Evolutionary conservation across 257 asterid genomes (phyloP).

Genomic region (Solanum acaule): DNA sequence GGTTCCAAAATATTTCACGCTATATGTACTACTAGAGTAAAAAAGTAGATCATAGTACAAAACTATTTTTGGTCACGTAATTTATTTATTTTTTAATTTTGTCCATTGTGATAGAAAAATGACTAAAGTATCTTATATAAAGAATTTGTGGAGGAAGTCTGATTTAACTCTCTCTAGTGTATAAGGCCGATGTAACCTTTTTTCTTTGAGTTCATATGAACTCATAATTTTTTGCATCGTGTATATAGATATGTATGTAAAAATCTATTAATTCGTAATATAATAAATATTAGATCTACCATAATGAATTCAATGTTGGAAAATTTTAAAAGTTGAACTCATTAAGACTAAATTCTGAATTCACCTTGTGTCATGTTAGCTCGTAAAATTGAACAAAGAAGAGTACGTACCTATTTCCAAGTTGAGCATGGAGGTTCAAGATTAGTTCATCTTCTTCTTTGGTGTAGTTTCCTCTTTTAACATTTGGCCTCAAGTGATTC

Average conservation of each 20-base stretch:
- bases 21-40: too few species aligned
- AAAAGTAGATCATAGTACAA: too few species aligned
- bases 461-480: constrained; percentile 4
- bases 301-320: not conserved
- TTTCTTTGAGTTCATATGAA: not conserved
- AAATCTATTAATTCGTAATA: too few species aligned
- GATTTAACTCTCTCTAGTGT: not conserved
- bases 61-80: too few species aligned
- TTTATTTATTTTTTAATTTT: too few species aligned
- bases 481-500: constrained; percentile 4
- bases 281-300: not conserved
- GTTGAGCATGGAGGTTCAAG: not conserved
- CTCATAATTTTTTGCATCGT: not conserved
- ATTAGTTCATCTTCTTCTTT: not conserved
- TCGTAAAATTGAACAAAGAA: not conserved
- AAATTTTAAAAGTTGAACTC: not conserved
- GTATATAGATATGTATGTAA: too few species aligned
- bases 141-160: not conserved
- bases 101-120: too few species aligned
- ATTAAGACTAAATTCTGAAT: not conserved
- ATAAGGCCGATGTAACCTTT: not conserved
- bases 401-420: constrained; percentile 1
- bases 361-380: not conserved
- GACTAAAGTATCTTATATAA: too few species aligned
- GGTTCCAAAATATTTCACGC: too few species aligned